Conservation (phyloP, 768 basidiomycete species). For the Leccinum obscurum region DNA sequence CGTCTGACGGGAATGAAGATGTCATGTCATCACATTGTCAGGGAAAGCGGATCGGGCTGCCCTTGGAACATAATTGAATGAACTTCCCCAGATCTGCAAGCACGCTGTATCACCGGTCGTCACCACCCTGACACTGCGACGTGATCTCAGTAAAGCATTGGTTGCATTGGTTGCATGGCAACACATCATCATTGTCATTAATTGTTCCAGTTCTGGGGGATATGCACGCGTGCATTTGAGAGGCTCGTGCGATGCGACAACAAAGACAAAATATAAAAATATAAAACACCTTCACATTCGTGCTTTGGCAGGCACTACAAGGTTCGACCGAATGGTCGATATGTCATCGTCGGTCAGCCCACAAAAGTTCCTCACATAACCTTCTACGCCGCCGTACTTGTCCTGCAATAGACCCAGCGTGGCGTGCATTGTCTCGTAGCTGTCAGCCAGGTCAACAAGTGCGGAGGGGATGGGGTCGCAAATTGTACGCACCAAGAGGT, state of each 20-base stretch:
- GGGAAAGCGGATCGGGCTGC: background rate
- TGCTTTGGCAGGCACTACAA: constrained; percentile 41
- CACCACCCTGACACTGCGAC: background rate
- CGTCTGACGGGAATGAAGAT: background rate
- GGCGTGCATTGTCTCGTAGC: constrained; percentile 75
- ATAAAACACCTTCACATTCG: constrained; percentile 25
- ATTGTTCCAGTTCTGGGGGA: background rate
- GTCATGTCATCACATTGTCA: background rate
- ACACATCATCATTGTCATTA: background rate
- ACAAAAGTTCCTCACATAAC: constrained; percentile 57
- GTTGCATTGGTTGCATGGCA: background rate
- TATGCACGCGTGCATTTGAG: constrained; percentile 1
- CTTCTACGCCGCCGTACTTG: constrained; percentile 68
- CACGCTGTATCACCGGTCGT: too few species aligned
- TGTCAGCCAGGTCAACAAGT: constrained; percentile 26
- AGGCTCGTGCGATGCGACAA: background rate
- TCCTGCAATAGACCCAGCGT: constrained; percentile 61
- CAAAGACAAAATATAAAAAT: background rate
- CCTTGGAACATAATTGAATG: background rate
- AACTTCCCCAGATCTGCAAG: background rate
- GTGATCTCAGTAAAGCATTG: background rate
- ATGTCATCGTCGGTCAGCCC: constrained; percentile 66
- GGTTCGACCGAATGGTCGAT: constrained; percentile 53
- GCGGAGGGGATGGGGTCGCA: background rate
- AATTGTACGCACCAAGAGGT: constrained; percentile 58